A percentile compares a stretch with the other conserved stretches of the same genome.
phyloP scores from a whole-genome alignment of 1,284 basidiomycete genomes.

The Rhodofomes roseus region DNA sequence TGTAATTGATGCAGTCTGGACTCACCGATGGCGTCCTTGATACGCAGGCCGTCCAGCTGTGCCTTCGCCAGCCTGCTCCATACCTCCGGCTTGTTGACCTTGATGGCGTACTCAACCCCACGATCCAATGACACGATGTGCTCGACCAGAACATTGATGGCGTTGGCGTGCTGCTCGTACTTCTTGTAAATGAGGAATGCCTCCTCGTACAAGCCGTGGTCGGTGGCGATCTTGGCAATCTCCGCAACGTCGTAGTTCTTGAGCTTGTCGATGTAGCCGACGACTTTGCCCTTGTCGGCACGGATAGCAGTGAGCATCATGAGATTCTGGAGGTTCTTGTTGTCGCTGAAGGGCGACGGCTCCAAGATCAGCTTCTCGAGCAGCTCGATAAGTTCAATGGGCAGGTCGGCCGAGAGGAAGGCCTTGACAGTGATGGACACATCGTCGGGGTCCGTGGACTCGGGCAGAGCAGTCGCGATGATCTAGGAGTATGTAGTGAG shows the following conservation, averaged over 20 bases:
- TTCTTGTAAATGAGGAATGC: slow-evolving; percentile 97
- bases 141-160: slow-evolving; percentile 97
- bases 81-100: slow-evolving; percentile 94
- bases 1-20: not conserved
- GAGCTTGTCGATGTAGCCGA: slow-evolving; percentile 97
- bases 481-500: slow-evolving; percentile 45
- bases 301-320: slow-evolving; percentile 95
- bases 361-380: slow-evolving; percentile 99
- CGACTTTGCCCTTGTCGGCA: slow-evolving; percentile 98
- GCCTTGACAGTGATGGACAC: slow-evolving; percentile 99
- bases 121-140: slow-evolving; percentile 98
- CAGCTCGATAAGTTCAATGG: slow-evolving; percentile 95
- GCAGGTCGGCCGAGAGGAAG: slow-evolving; percentile 96
- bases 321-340: slow-evolving; percentile 93
- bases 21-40: slow-evolving; percentile 96
- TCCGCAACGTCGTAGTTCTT: slow-evolving; percentile 94
- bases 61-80: slow-evolving; percentile 98
- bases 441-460: slow-evolving; percentile 98
- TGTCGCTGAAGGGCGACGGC: slow-evolving; percentile 96
- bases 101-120: slow-evolving; percentile 93
- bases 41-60: slow-evolving; percentile 97
- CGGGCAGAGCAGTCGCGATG: slow-evolving; percentile 91
- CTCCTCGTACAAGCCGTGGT: slow-evolving; percentile 95
- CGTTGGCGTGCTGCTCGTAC: slow-evolving; percentile 89
- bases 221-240: slow-evolving; percentile 96